A percentile compares a stretch with the other conserved stretches of the same genome.
Evolutionary conservation across 2,329 filamentous ascomycete genomes (phyloP).

Genomic region (Botrytis elliptica): DNA sequence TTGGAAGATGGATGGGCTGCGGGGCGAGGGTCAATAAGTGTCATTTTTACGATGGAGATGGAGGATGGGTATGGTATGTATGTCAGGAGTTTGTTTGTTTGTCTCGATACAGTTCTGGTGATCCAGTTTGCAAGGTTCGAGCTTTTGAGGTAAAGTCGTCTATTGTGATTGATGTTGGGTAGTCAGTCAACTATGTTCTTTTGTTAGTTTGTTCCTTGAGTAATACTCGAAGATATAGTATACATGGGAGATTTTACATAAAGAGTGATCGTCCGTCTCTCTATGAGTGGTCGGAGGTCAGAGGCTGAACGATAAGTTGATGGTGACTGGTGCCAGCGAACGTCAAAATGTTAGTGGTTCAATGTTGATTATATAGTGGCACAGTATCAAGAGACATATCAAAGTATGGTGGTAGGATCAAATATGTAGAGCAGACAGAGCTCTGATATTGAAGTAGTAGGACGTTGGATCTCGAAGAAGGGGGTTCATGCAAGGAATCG

Average conservation of each 20-base stretch:
- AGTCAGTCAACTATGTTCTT: neutral
- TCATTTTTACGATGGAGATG: conserved; percentile 7
- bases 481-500: neutral
- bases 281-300: neutral
- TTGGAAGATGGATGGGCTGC: neutral
- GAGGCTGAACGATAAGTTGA: neutral
- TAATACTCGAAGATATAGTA: neutral
- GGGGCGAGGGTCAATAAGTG: neutral
- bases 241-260: neutral
- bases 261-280: neutral
- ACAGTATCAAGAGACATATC: neutral
- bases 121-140: neutral
- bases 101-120: neutral
- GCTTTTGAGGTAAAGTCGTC: neutral
- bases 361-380: neutral
- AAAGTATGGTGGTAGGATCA: neutral
- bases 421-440: neutral
- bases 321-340: conserved; percentile 18
- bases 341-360: neutral
- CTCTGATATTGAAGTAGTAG: neutral
- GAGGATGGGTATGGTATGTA: neutral
- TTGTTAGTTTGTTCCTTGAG: neutral
- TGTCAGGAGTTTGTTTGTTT: neutral
- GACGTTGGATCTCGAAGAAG: neutral
- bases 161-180: neutral